Percentiles rank a stretch among this genome's conserved stretches.
phyloP scores from a whole-genome alignment of 192 early-diverging fungal species.

The Coemansia sp. region DNA sequence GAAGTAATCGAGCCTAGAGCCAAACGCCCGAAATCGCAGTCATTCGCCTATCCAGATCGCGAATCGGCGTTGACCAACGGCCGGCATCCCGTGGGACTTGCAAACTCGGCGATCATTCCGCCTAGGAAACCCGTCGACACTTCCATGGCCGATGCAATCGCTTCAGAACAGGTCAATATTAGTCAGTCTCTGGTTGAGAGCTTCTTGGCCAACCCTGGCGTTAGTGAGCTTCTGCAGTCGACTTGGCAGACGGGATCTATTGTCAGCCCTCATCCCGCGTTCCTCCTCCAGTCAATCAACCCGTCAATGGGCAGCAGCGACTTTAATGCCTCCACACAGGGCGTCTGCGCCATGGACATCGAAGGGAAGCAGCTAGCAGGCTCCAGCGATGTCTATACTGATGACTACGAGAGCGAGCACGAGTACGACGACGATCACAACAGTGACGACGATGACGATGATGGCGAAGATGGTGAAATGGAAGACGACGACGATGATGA shows the following conservation, averaged over 20 bases:
- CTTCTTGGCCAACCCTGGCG: constrained; percentile 31
- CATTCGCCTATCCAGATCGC: constrained; percentile 10
- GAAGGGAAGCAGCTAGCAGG: constrained; percentile 8
- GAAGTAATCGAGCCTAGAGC: constrained; percentile 19
- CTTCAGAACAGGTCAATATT: not conserved
- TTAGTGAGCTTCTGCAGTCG: constrained; percentile 30
- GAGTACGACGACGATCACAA: constrained; percentile 19
- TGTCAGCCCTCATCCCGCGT: not conserved
- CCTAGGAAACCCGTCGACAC: not conserved
- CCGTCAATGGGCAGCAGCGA: not conserved
- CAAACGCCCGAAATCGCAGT: constrained; percentile 41
- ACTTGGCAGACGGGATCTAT: constrained; percentile 16
- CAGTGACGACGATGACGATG: constrained; percentile 29
- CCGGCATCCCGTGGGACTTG: not conserved
- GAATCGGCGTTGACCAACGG: not conserved
- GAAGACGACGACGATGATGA: constrained; percentile 22
- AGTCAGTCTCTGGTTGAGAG: constrained; percentile 29
- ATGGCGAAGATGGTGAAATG: constrained; percentile 18
- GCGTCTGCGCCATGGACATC: not conserved
- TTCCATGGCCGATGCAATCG: not conserved
- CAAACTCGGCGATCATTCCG: not conserved
- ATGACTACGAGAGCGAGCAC: not conserved
- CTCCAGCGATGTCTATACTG: not conserved
- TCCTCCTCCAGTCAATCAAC: constrained; percentile 1
- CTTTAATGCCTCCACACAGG: not conserved